Conservation (phyloP, 768 basidiomycete species). For the Macrocybe gigantea region DNA sequence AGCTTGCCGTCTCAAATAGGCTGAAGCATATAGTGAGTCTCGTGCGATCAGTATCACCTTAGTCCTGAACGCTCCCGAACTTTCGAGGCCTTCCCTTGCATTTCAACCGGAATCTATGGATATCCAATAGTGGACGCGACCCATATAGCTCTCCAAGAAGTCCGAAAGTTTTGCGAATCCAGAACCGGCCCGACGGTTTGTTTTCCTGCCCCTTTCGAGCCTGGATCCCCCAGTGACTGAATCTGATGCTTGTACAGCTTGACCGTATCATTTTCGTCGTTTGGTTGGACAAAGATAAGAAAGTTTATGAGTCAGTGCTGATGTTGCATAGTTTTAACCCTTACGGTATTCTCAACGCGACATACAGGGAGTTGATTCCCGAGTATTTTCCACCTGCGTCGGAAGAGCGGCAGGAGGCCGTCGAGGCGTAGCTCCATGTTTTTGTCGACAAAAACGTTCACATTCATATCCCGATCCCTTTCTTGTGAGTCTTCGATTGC, state of each 20-base stretch:
- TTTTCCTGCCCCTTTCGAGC: not conserved
- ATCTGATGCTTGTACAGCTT: conserved; percentile 29
- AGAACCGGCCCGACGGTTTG: not conserved
- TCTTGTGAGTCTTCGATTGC: too few species aligned
- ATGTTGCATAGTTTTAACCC: not conserved
- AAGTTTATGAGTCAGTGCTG: conserved; percentile 55
- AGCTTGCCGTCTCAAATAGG: conserved; percentile 53
- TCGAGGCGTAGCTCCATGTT: not conserved
- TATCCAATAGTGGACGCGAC: conserved; percentile 76
- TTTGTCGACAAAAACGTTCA: too few species aligned
- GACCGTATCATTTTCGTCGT: conserved; percentile 73
- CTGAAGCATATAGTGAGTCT: conserved; percentile 59
- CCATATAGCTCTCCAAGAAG: conserved; percentile 56
- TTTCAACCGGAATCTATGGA: conserved; percentile 76
- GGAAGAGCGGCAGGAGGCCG: conserved; percentile 3
- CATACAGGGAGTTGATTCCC: conserved; percentile 42
- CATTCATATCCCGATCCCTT: too few species aligned
- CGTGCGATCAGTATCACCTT: not conserved
- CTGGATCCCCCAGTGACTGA: conserved; percentile 9
- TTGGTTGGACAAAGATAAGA: conserved; percentile 59
- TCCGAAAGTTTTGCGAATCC: conserved; percentile 52
- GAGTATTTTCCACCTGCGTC: conserved; percentile 51
- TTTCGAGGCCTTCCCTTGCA: conserved; percentile 68
- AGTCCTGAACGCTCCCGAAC: not conserved
- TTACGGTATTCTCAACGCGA: not conserved